Conservation (phyloP, 495 filamentous ascomycete species). For the Penicillium salamii region DNA sequence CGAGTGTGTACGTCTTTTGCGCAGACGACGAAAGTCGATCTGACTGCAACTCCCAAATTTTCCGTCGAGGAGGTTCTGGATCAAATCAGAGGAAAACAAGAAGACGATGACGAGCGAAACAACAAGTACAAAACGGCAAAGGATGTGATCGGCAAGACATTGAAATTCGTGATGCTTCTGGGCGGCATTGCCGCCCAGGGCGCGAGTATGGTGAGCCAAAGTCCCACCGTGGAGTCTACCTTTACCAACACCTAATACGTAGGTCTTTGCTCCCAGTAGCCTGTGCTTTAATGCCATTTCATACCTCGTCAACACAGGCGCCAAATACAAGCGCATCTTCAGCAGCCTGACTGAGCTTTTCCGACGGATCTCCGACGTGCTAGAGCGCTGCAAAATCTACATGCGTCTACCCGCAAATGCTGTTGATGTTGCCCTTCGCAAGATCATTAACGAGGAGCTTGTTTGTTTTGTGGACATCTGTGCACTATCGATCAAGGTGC, state of each 20-base stretch:
- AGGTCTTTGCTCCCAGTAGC: conserved; percentile 22
- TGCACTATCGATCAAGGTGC: conserved; percentile 22
- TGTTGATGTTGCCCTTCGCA: conserved; percentile 20
- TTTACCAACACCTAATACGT: not conserved
- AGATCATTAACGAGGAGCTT: conserved; percentile 28
- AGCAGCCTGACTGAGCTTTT: conserved; percentile 25
- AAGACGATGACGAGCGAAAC: conserved; percentile 16
- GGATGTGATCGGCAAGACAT: conserved; percentile 17
- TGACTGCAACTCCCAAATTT: conserved; percentile 11
- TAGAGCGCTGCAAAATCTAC: conserved; percentile 28
- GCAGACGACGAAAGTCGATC: conserved; percentile 17
- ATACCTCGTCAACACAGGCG: conserved; percentile 22
- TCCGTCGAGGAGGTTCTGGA: conserved; percentile 19
- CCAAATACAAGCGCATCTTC: conserved; percentile 28
- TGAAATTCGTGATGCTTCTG: conserved; percentile 14
- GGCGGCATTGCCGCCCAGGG: conserved; percentile 22
- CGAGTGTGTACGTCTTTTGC: conserved; percentile 16
- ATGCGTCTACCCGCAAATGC: conserved; percentile 20
- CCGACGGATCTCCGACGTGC: conserved; percentile 20
- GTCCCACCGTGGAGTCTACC: not conserved
- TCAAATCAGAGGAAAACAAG: conserved; percentile 18
- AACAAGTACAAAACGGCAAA: conserved; percentile 17
- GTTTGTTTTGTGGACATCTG: conserved; percentile 28
- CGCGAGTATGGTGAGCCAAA: conserved; percentile 17
- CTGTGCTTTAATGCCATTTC: conserved; percentile 28